Conservation (phyloP, 192 early-diverging fungal species). For the Chytriomyces hyalinus region DNA sequence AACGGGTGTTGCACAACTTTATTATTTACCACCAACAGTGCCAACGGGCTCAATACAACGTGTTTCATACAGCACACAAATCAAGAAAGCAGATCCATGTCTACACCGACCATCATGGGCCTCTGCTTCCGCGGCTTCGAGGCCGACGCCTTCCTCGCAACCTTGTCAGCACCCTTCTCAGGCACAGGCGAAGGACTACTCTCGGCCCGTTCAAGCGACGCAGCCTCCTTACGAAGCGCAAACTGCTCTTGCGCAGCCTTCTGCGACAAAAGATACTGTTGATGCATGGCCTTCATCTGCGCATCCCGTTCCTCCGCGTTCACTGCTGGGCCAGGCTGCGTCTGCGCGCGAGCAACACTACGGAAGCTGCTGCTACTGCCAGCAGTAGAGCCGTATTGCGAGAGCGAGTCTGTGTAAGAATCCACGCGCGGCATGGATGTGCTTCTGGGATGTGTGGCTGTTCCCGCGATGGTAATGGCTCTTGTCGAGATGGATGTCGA, state of each 20-base stretch:
- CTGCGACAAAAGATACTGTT: neutral
- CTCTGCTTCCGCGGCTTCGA: neutral
- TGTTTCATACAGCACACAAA: no score
- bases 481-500: no score
- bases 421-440: no score
- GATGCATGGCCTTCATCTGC: constrained; percentile 8
- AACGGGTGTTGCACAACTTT: no score
- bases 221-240: neutral
- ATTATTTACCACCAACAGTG: no score
- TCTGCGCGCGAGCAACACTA: neutral
- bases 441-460: no score
- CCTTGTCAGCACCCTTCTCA: neutral
- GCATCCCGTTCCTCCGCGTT: constrained; percentile 11
- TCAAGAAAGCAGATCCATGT: neutral
- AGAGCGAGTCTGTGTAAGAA: no score
- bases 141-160: neutral
- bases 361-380: no score
- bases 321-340: neutral
- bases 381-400: no score
- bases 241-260: neutral
- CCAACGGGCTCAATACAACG: no score
- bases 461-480: no score
- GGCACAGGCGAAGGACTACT: no score
- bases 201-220: neutral
- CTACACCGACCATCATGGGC: neutral